Evolutionary conservation across 805 yeast genomes (phyloP), one percentile per base, ranked within the genome.

Genomic region (Kodamaea jinghongensis): DNA sequence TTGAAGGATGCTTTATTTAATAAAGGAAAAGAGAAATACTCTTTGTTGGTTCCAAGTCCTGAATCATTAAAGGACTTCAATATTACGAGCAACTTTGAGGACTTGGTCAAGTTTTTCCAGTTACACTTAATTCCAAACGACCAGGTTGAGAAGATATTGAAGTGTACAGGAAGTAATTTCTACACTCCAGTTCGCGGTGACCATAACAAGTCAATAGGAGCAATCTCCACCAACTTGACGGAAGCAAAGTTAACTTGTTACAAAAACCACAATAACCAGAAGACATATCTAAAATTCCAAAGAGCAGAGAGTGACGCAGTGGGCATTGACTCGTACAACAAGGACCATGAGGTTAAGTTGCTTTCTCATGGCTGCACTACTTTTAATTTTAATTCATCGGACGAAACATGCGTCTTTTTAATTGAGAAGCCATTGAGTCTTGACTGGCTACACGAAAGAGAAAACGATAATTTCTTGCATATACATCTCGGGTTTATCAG

Each of bases 1-100:
- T 52, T 81, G 22, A 37, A 63, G 2, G 49, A 70, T 7, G 63
- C 76, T 1, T 54, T 85, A 4, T 55, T 67, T 16, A 61, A 25
- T 13, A 17, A 36, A 23, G 29, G 39, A 5, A 10, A 34, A 2
- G 43, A 26, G 2, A 56, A 17, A 59, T 67, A 51, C 40, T 86
- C 96, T 0, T 57, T 89, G n/a, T 59, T 90, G 17, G 74, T 88
- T 0, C 97, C 98, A 1, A 71, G 82, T 0, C 62, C 76, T 2
- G 71, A 72, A 12, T 77, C 88, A 0, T 56, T 88, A 43, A 49
- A 55, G 7, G 62, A 70, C 44, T 78, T 71, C 26, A 82, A 78
- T 48, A 70, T 75, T 38, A 72, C 77, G 17, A 51, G 63, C 4
- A 61, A 61, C 22, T 65, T 66, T 32, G 56, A 61, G 1, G 65